Evolutionary conservation across 225 moss, liverwort and hornwort species (phyloP), one percentile per base, ranked within the genome.

Genomic region (Marchantia polymorpha): DNA sequence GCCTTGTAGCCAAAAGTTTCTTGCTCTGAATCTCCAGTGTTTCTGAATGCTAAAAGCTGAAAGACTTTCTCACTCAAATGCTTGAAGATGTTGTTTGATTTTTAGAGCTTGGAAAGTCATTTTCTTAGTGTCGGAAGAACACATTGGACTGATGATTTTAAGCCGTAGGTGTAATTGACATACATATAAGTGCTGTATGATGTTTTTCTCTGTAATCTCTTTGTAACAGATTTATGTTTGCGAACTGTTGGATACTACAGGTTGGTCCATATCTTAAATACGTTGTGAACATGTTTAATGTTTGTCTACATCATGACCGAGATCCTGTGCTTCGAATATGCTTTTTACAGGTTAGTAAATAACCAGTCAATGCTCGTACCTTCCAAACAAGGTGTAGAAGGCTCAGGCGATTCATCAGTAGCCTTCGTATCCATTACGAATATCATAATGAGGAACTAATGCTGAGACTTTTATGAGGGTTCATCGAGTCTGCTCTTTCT

Each of bases 291-390:
- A 77, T 96, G 82, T 92, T 92, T 75, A 74, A 47, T 26, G 77
- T 75, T n/a, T 94, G 92, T 79, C 81, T 96, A 65, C 88, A 92
- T 76, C 82, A 65, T 30, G 82, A 90, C 72, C 88, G 92, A 82
- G 96, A 96, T 82, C 93, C 93, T 70, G 88, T 87, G 68, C 91
- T 96, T 81, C 93, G 91, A 77, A 91, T 96, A 8, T 91, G 91
- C 76, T 87, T 94, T 31, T 85, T 96, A 65, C 90, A 96, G 84
- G 96, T 93, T 64, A 67, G 70, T 56, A 31, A 23, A 10, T 63
- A 50, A 39, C 23, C 12, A 19, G 22, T 64, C 25, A 50, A 25
- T 6, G 53, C 10, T 70, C 71, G 3, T 1, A 25, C 12, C 31
- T 48, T 69, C 7, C 1, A 17, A 20, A 22, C 13, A 25, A 55